Evolutionary conservation across 2,329 filamentous ascomycete species (phyloP), one percentile per base, ranked within the genome.

Genomic region (Madurella mycetomatis): DNA sequence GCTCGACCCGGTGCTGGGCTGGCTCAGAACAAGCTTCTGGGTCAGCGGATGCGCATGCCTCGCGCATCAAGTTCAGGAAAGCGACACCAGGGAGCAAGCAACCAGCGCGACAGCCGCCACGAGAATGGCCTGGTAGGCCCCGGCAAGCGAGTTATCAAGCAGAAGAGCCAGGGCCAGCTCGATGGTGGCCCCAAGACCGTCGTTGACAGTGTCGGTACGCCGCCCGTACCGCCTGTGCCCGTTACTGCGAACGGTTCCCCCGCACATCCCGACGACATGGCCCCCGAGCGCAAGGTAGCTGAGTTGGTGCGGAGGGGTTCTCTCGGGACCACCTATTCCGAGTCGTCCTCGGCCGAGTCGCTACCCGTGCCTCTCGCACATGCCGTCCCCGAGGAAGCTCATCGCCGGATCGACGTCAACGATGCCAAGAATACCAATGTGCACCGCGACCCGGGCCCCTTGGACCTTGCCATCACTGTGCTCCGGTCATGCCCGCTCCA

Each of bases 401-500:
- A 84, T 68, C 83, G 83, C 63, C 82, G 81, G 61, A 86, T 87
- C 73, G 85, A 88, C 67, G 83, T 87, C 65, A 87, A 86, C 69
- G 80, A 81, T 62, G 80, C 83, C 67, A 86, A 86, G 70, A 82
- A 86, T 63, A 77, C 79, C 61, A 79, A 85, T 56, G 79, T 87
- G 51, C 86, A 88, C 66, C 85, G 85, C 63, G 84, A 87, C 67
- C 77, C 84, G 51, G 87, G 87, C 55, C 84, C 88, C 46, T 74
- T 95, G 62, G 85, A 88, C 64, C 78, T 95, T 61, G 87, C 88
- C 60, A 82, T 89, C 63, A 96, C 91, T 52, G 92, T 97, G 65
- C 83, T 97, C 69, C 85, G 85, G 66, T 90, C 91, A 49, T 92
- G 92, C 66, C 92, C 92, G 51, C 84, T 96, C 67, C 88, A 90